Percentiles rank a stretch among this genome's conserved stretches.
phyloP scores from a whole-genome alignment of 805 yeast genomes.

The Metschnikowia sp. region DNA sequence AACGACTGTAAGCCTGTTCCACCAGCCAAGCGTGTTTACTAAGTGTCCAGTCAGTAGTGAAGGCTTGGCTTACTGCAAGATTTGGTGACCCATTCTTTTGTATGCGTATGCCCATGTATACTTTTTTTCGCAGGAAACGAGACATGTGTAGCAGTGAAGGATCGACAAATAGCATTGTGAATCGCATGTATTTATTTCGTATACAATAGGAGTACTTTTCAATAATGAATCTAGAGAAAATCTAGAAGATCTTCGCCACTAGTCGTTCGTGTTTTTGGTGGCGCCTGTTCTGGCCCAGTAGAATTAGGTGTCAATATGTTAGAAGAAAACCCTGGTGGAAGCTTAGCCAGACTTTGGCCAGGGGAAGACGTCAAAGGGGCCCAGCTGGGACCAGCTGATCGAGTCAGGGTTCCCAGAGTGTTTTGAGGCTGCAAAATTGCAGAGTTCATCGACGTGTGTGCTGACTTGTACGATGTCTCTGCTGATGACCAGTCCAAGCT shows the following conservation, averaged over 20 bases:
- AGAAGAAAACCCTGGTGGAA: conserved; percentile 34
- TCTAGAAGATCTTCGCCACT: conserved; percentile 13
- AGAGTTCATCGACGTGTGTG: neutral
- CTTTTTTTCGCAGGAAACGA: neutral
- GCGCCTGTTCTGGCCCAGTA: conserved; percentile 6
- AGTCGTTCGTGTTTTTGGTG: neutral
- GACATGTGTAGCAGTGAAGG: neutral
- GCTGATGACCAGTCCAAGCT: conserved; percentile 9
- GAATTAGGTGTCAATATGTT: conserved; percentile 25
- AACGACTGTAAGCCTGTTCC: conserved; percentile 93
- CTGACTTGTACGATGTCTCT: conserved; percentile 1
- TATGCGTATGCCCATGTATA: neutral
- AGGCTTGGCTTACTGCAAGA: too few species aligned
- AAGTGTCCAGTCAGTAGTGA: conserved; percentile 18
- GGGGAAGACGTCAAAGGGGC: conserved; percentile 6
- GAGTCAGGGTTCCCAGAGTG: neutral
- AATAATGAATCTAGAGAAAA: conserved; percentile 9
- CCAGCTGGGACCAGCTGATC: neutral
- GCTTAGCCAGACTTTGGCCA: conserved; percentile 10
- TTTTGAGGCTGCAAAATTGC: neutral
- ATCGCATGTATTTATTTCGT: conserved; percentile 13
- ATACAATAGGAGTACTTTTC: neutral
- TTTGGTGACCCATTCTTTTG: neutral
- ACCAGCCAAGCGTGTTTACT: conserved; percentile 94
- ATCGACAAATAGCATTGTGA: conserved; percentile 9